Evolutionary conservation across 1,139 yeast species (phyloP).

Genomic region (Saccharomyces pastorianus): DNA sequence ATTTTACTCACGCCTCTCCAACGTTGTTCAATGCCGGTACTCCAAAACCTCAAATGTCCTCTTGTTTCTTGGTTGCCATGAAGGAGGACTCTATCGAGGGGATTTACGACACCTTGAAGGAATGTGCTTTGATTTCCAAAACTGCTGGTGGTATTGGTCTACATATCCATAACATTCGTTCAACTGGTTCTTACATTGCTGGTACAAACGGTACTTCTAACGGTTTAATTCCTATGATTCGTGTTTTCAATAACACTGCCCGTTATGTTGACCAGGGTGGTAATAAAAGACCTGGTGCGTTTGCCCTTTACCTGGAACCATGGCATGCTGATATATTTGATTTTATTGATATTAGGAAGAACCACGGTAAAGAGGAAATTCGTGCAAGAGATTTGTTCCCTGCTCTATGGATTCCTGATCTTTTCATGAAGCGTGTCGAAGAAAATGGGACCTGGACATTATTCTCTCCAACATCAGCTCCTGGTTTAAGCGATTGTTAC

Average conservation of each 20-base stretch:
- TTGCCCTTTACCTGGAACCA: constrained; percentile 80
- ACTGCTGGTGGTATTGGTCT: constrained; percentile 90
- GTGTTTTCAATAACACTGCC: constrained; percentile 85
- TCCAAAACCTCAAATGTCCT: constrained; percentile 73
- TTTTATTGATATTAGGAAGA: constrained; percentile 73
- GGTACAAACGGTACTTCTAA: constrained; percentile 89
- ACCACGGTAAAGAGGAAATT: constrained; percentile 84
- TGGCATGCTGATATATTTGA: constrained; percentile 87
- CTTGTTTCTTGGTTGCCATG: constrained; percentile 82
- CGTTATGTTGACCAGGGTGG: constrained; percentile 93
- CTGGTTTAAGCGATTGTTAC: constrained; percentile 69
- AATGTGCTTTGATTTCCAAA: constrained; percentile 79
- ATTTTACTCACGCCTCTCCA: constrained; percentile 84
- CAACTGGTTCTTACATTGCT: constrained; percentile 77
- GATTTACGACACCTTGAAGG: constrained; percentile 75
- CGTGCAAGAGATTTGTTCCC: constrained; percentile 83
- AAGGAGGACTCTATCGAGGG: constrained; percentile 88
- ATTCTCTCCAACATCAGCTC: constrained; percentile 82
- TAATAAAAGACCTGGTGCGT: constrained; percentile 88
- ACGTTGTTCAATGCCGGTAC: constrained; percentile 88
- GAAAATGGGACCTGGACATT: constrained; percentile 71
- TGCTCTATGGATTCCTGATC: constrained; percentile 84
- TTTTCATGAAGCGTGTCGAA: constrained; percentile 84
- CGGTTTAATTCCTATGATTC: constrained; percentile 82
- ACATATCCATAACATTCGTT: constrained; percentile 73